Evolutionary conservation across 164 flowering plant genomes (phyloP).

Genomic region (Stephania japonica): DNA sequence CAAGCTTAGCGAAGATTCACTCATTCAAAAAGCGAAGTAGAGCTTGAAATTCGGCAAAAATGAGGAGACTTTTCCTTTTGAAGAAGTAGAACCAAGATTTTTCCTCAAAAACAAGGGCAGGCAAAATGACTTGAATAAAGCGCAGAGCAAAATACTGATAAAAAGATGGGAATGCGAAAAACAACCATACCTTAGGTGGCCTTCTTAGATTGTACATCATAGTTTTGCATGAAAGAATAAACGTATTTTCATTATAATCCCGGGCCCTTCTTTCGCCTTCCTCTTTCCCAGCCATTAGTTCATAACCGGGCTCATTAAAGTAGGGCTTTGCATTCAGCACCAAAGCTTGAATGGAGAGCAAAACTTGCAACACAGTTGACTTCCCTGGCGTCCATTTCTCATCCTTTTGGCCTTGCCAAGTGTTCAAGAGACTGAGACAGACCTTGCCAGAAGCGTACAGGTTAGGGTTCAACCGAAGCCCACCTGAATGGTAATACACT

Average conservation of each 20-base stretch:
- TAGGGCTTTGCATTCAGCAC: conserved; percentile 77
- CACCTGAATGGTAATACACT: conserved; percentile 72
- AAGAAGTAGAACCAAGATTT: neutral
- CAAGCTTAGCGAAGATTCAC: neutral
- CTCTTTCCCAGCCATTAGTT: conserved; percentile 24
- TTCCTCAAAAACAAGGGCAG: no score
- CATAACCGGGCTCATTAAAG: conserved; percentile 85
- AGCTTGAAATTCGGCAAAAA: neutral
- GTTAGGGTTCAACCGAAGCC: conserved; percentile 88
- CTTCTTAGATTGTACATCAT: conserved; percentile 58
- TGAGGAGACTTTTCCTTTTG: neutral
- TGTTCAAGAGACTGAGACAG: conserved; percentile 87
- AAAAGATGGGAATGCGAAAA: conserved; percentile 67
- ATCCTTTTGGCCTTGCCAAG: conserved; percentile 58
- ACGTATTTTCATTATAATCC: conserved; percentile 57
- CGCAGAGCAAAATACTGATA: neutral
- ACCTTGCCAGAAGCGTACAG: conserved; percentile 76
- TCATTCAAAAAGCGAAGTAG: neutral
- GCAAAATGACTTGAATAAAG: no score
- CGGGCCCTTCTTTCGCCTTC: conserved; percentile 44
- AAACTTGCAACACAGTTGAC: conserved; percentile 79
- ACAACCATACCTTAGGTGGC: conserved; percentile 92
- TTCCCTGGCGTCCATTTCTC: conserved; percentile 70
- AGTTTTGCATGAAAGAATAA: conserved; percentile 53
- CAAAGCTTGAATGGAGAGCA: conserved; percentile 84